These are phyloP conservation scores for Vachellia pachyceras DNA, from an alignment of 306 rosid genomes.

Conservation along the genomic window DNA sequence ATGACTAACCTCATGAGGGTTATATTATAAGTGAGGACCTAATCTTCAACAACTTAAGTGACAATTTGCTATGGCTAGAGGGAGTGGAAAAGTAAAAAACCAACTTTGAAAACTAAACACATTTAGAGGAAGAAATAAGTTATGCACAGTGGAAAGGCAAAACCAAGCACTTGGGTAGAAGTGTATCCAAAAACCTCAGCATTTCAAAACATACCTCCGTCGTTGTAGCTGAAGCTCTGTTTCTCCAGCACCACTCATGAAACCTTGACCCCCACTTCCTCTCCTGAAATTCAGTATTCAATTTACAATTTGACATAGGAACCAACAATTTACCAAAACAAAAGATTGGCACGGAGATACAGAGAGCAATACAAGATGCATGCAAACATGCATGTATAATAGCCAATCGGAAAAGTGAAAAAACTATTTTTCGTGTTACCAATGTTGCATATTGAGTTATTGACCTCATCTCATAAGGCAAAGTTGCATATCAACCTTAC, in stretches of 20 bases:
- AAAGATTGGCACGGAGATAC: conserved; percentile 28
- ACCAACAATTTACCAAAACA: conserved; percentile 17
- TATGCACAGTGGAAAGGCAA: conserved; percentile 7
- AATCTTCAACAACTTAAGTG: background rate
- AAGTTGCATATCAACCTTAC: background rate
- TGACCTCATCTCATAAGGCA: background rate
- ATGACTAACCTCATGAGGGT: background rate
- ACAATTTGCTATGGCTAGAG: conserved; percentile 18
- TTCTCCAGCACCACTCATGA: conserved; percentile 98
- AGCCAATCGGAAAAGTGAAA: background rate
- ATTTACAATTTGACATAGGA: conserved; percentile 26
- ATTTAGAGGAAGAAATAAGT: conserved; percentile 24
- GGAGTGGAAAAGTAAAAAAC: conserved; percentile 12
- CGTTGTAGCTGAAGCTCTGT: conserved; percentile 97
- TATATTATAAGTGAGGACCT: background rate
- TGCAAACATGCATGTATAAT: conserved; percentile 7
- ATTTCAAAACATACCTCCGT: conserved; percentile 64
- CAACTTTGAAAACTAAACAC: conserved; percentile 16
- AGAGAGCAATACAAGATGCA: background rate
- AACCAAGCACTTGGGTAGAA: conserved; percentile 30
- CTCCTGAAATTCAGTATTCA: conserved; percentile 62
- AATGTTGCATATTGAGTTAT: background rate
- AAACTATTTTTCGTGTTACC: conserved; percentile 19
- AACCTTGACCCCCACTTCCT: conserved; percentile 96
- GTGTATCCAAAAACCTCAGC: conserved; percentile 34